Conservation (phyloP, 345 rosid species). For the Salix udensis region DNA sequence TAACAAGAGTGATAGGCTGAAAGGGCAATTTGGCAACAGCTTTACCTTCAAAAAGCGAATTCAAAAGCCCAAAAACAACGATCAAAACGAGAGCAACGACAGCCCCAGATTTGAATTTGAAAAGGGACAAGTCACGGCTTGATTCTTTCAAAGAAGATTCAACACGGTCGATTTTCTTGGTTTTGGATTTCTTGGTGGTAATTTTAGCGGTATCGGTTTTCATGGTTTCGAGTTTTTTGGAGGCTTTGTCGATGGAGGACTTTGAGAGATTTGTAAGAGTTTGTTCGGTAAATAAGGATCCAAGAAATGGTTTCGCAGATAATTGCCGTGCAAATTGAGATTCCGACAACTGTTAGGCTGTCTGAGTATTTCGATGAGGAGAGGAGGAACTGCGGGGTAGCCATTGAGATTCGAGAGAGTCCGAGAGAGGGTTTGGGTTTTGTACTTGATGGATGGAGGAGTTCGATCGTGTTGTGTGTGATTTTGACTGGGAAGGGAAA, state of each 20-base stretch:
- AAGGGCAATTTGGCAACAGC: constrained; percentile 92
- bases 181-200: constrained; percentile 63
- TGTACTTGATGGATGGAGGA: too few species aligned
- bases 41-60: constrained; percentile 91
- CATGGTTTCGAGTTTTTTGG: constrained; percentile 94
- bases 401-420: constrained; percentile 8
- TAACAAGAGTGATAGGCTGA: constrained; percentile 64
- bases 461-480: too few species aligned
- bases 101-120: constrained; percentile 99
- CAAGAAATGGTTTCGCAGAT: constrained; percentile 95
- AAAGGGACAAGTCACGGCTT: constrained; percentile 86
- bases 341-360: constrained; percentile 78
- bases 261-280: constrained; percentile 83
- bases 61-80: constrained; percentile 82
- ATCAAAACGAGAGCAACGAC: constrained; percentile 90
- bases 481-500: neutral
- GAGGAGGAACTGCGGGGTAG: constrained; percentile 14
- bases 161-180: constrained; percentile 95
- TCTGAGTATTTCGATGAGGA: constrained; percentile 63
- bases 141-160: constrained; percentile 90
- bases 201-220: constrained; percentile 61
- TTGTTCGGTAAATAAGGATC: constrained; percentile 94
- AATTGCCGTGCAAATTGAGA: constrained; percentile 88
- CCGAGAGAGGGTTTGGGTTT: too few species aligned
- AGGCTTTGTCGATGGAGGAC: constrained; percentile 92